These are phyloP conservation scores for Garcia nutans DNA, from an alignment of 345 rosid species.

Conservation along the genomic window DNA sequence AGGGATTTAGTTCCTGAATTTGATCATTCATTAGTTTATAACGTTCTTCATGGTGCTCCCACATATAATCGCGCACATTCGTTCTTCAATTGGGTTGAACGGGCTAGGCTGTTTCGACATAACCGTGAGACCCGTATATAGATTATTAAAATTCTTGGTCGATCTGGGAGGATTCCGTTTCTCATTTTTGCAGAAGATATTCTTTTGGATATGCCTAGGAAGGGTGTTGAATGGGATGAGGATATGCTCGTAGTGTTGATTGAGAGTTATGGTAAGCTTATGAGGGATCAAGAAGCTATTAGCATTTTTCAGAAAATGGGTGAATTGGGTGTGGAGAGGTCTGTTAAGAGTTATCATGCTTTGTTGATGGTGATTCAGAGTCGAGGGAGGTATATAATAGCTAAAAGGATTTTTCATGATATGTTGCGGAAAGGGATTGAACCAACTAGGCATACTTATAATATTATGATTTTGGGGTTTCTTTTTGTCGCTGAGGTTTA, in stretches of 20 bases:
- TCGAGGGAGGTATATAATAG: constrained; percentile 89
- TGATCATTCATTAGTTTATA: constrained; percentile 71
- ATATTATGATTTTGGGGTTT: constrained; percentile 88
- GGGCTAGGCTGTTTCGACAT: constrained; percentile 69
- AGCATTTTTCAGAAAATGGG: constrained; percentile 72
- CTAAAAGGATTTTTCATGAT: constrained; percentile 71
- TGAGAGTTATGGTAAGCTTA: constrained; percentile 77
- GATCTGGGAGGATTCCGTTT: constrained; percentile 38
- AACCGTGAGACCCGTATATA: constrained; percentile 70
- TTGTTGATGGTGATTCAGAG: constrained; percentile 75
- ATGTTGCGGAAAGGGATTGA: constrained; percentile 76
- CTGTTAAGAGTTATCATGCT: constrained; percentile 61
- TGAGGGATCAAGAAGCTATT: constrained; percentile 84
- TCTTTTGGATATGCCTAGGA: constrained; percentile 79
- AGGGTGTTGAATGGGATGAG: constrained; percentile 79
- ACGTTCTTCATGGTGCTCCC: constrained; percentile 68
- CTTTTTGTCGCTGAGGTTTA: constrained; percentile 64
- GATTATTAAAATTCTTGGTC: constrained; percentile 74
- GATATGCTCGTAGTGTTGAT: constrained; percentile 68
- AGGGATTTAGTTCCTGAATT: constrained; percentile 73
- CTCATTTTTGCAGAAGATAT: constrained; percentile 83
- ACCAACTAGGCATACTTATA: constrained; percentile 75
- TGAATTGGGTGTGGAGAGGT: constrained; percentile 76
- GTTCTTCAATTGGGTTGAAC: constrained; percentile 90
- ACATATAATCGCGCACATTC: constrained; percentile 81